A percentile compares a stretch with the other conserved stretches of the same genome.
Conservation (phyloP, 2,329 filamentous ascomycete species). For the Colletotrichum caudatum region DNA sequence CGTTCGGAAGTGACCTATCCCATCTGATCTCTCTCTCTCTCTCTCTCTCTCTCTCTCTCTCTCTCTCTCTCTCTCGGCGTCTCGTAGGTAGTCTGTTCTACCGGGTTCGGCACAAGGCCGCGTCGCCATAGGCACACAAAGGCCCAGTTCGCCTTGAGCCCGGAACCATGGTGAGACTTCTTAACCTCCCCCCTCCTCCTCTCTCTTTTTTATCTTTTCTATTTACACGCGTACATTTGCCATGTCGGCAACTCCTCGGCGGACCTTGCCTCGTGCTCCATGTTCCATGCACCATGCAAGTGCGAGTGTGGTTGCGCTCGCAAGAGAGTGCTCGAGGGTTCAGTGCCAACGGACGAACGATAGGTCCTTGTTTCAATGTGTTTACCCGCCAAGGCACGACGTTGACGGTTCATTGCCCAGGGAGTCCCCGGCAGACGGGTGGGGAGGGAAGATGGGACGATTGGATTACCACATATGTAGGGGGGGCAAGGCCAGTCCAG, state of each 20-base stretch:
- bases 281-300: neutral
- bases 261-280: conserved; percentile 17
- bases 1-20: conserved; percentile 24
- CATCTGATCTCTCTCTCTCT: conserved; percentile 11
- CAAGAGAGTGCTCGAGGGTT: conserved; percentile 12
- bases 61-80: neutral
- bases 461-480: neutral
- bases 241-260: conserved; percentile 35
- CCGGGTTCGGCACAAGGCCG: conserved; percentile 16
- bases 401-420: conserved; percentile 14
- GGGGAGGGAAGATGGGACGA: conserved; percentile 34
- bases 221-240: neutral
- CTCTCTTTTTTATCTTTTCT: neutral
- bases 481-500: neutral
- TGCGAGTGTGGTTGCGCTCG: conserved; percentile 13
- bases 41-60: neutral
- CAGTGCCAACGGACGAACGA: conserved; percentile 32
- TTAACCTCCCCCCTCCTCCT: neutral
- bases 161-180: conserved; percentile 38
- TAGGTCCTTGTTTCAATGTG: conserved; percentile 34
- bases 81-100: conserved; percentile 24
- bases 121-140: conserved; percentile 30
- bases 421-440: conserved; percentile 9
- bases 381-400: conserved; percentile 34
- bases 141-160: conserved; percentile 5